A percentile compares a stretch with the other conserved stretches of the same genome.
Conservation (phyloP, 768 basidiomycete genomes). For the Mycena crocata region DNA sequence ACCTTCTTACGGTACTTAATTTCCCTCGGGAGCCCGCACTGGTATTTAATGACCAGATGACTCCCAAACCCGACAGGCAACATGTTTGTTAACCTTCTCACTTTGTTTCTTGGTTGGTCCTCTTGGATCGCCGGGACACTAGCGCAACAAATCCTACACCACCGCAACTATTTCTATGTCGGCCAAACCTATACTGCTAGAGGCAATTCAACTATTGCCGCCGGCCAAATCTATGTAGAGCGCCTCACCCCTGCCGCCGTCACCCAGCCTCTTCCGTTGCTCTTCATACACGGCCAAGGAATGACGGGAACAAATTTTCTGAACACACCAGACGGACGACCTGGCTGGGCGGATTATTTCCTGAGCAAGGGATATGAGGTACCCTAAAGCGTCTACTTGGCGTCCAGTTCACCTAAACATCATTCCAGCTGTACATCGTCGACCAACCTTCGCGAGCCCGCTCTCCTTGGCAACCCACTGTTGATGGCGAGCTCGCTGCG, state of each 20-base stretch:
- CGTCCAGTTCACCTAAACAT: background rate
- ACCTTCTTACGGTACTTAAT: background rate
- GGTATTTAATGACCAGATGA: background rate
- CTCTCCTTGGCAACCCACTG: conserved; percentile 48
- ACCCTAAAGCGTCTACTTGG: conserved; percentile 1
- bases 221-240: conserved; percentile 66
- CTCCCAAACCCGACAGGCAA: background rate
- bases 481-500: conserved; percentile 40
- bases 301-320: conserved; percentile 67
- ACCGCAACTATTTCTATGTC: conserved; percentile 60
- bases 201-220: conserved; percentile 50
- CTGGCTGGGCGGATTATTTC: conserved; percentile 71
- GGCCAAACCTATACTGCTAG: conserved; percentile 53
- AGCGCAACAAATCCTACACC: conserved; percentile 50
- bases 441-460: conserved; percentile 52
- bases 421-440: conserved; percentile 52
- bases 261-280: conserved; percentile 53
- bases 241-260: conserved; percentile 55
- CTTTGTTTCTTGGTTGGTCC: background rate
- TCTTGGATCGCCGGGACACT: conserved; percentile 3
- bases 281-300: conserved; percentile 63
- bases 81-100: conserved; percentile 4
- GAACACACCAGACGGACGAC: conserved; percentile 64
- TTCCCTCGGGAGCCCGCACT: no score
- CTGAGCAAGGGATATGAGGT: conserved; percentile 64